phyloP scores from a whole-genome alignment of 805 yeast genomes.

The Cyberlindnera sargentensis region DNA sequence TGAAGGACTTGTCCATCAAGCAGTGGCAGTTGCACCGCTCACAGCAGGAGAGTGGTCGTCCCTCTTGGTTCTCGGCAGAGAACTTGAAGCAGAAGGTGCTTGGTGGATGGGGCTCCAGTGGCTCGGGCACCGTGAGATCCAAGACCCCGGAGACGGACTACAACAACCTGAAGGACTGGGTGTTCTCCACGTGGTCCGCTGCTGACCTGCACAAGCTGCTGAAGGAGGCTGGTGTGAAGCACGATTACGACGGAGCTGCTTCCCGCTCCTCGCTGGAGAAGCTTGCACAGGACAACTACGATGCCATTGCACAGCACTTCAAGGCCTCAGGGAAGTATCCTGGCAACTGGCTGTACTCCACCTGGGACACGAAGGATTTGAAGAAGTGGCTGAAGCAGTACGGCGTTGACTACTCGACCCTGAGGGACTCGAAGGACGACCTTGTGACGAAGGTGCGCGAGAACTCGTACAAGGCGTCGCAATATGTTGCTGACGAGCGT shows the following conservation, averaged over 20 bases:
- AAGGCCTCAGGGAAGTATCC: slow-evolving; percentile 39
- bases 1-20: slow-evolving; percentile 23
- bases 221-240: slow-evolving; percentile 26
- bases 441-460: slow-evolving; percentile 39
- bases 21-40: slow-evolving; percentile 19
- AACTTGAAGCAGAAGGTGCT: slow-evolving; percentile 12
- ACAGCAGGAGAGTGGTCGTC: too few species aligned
- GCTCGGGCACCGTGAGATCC: not conserved
- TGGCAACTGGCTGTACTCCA: slow-evolving; percentile 44
- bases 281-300: slow-evolving; percentile 34
- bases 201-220: slow-evolving; percentile 28
- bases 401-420: slow-evolving; percentile 31
- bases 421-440: slow-evolving; percentile 37
- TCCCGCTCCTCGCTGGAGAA: slow-evolving; percentile 35
- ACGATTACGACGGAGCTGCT: slow-evolving; percentile 21
- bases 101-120: slow-evolving; percentile 2
- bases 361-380: slow-evolving; percentile 47
- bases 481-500: slow-evolving; percentile 32
- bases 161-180: slow-evolving; percentile 32
- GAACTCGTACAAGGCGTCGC: slow-evolving; percentile 37
- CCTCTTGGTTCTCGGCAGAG: slow-evolving; percentile 12
- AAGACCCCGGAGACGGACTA: slow-evolving; percentile 5
- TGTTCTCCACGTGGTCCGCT: slow-evolving; percentile 41
- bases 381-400: slow-evolving; percentile 41
- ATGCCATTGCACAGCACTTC: slow-evolving; percentile 29